A percentile compares a stretch with the other conserved stretches of the same genome.
These are phyloP conservation scores for Epithele typhae DNA, from an alignment of 768 basidiomycete species.

Conservation along the genomic window DNA sequence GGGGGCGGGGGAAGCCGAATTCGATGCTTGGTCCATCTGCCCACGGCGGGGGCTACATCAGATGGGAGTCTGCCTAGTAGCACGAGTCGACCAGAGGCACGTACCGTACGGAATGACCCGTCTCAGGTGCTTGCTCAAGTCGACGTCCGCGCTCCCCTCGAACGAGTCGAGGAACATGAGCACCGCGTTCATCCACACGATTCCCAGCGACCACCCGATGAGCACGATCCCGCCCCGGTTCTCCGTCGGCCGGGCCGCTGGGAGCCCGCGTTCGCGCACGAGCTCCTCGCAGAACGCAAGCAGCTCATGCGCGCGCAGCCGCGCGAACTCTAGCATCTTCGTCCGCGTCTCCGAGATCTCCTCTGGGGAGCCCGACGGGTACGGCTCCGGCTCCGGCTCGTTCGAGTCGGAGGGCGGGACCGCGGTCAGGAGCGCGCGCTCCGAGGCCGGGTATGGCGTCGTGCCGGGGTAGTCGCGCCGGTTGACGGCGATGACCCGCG, in stretches of 20 bases:
- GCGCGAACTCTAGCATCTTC: conserved; percentile 9
- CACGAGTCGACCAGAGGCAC: background rate
- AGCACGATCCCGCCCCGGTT: conserved; percentile 12
- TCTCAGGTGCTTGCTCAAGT: background rate
- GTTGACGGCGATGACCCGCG: conserved; percentile 23
- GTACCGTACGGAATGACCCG: background rate
- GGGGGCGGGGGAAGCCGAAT: background rate
- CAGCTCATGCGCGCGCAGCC: conserved; percentile 30
- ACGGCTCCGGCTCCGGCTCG: background rate
- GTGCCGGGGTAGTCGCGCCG: conserved; percentile 27
- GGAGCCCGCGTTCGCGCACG: conserved; percentile 26
- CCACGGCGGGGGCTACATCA: background rate
- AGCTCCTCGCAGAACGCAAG: conserved; percentile 30
- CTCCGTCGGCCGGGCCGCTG: conserved; percentile 5
- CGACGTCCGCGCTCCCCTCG: background rate
- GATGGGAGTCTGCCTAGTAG: background rate
- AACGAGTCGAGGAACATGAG: background rate
- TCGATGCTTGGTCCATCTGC: background rate
- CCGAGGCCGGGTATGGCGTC: conserved; percentile 16
- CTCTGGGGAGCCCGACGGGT: no score
- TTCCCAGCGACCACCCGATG: conserved; percentile 37
- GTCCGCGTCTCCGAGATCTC: background rate
- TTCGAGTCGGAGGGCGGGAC: background rate
- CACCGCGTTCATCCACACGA: conserved; percentile 4
- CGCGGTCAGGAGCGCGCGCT: conserved; percentile 3